Conservation (phyloP, 163 green algal genomes). For the Scenedesmus sp. region DNA sequence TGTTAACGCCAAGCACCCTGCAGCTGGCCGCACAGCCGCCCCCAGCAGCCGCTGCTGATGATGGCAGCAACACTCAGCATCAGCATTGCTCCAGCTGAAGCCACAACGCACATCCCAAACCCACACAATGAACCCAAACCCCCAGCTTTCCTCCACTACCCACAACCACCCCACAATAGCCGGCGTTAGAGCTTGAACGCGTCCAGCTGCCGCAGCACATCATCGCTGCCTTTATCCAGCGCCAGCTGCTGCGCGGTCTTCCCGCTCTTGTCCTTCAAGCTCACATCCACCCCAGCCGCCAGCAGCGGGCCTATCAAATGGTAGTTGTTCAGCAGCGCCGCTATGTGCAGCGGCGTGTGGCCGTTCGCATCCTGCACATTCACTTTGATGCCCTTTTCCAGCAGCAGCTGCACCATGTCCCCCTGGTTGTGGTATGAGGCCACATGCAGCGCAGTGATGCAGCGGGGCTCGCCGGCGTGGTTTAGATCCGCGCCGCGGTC, state of each 20-base stretch:
- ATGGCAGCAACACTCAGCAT: neutral
- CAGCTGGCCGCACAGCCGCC: too few species aligned
- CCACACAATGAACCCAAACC: neutral
- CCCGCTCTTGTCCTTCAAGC: constrained; percentile 30
- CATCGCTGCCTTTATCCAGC: constrained; percentile 42
- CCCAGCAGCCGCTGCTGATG: too few species aligned
- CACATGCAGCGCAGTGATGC: constrained; percentile 49
- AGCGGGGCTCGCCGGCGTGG: constrained; percentile 12
- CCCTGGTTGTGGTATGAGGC: constrained; percentile 51
- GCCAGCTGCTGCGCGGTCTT: constrained; percentile 46
- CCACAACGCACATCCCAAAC: neutral
- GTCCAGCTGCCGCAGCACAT: constrained; percentile 53
- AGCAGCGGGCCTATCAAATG: constrained; percentile 48
- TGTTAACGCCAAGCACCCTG: too few species aligned
- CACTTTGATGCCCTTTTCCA: constrained; percentile 43
- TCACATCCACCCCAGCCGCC: constrained; percentile 20
- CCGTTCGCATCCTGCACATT: constrained; percentile 52
- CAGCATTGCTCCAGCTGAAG: neutral
- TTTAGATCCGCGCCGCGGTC: constrained; percentile 39
- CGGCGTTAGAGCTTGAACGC: constrained; percentile 13
- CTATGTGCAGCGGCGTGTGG: constrained; percentile 52
- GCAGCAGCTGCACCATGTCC: constrained; percentile 42
- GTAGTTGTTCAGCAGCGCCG: constrained; percentile 44
- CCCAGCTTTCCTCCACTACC: neutral
- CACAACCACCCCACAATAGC: neutral